Base-by-base conservation (phyloP, 306 rosid species). In the Glycine latifolia region DNA sequence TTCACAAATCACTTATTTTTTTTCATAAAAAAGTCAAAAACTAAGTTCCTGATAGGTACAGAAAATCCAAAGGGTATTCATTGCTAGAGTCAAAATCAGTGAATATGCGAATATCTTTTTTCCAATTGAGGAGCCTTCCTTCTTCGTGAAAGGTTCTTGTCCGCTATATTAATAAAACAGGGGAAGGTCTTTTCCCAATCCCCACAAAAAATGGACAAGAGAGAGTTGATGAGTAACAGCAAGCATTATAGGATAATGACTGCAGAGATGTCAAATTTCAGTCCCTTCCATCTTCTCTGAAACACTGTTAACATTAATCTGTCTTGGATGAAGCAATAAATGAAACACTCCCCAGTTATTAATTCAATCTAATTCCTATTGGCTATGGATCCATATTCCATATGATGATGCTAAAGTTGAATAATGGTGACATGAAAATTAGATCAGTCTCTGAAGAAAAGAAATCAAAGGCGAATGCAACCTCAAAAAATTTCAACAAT, bases 251-350 rank as follows among this genome's bases (percentile, higher is more conserved):
- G 16, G 63, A 78, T 12, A n/a, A 46, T 49, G 47, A 78, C 75
- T 73, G 47, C 55, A 71, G 60, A 65, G 31, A 71, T 4, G 41
- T 47, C 5, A 73, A 46, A 60, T 37, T 13, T 67, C 9, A 48
- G n/a, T 67, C 71, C 50, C 50, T 59, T 54, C 48, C 33, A 33
- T 16, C 33, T 6, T 77, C 71, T 16, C 79, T 37, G 67, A 58
- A 66, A 72, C 44, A 67, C 33, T 47, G 9, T 3, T 9, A 20
- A 66, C 33, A 78, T 73, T 65, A 15, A 73, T 54, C 6, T 14
- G 59, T 56, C 63, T 17, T 80, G 17, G 11, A 52, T 71, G 41
- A 69, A 68, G 43, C 58, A 46, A 75, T 59, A 61, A 86, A 61
- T 86, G 60, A 71, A 60, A 61, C 59, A 59, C 11, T 60, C 60